Evolutionary conservation across 768 basidiomycete species (phyloP), one percentile per base, ranked within the genome.

Genomic region (Sporobolomyces pararoseus): DNA sequence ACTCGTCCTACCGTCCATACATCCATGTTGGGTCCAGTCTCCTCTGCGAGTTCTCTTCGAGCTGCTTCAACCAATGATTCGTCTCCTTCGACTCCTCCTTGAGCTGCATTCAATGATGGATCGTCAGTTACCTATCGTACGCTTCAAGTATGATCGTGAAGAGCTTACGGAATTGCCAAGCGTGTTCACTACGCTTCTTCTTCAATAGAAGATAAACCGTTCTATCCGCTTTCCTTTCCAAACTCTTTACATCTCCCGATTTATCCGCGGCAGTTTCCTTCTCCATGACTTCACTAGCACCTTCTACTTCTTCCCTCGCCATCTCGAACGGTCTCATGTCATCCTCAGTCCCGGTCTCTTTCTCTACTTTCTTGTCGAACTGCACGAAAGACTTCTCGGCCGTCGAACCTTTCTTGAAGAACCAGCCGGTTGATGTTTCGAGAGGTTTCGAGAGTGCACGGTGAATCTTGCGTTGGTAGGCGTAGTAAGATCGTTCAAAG

Each of bases 1-100:
- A 88, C 89, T 62, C 88, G 85, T 60, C 90, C 86, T n/a, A 95
- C 91, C 70, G 94, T 82, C 94, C 95, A 98, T 17, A 87, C 87
- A 76, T 98, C 93, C 88, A 98, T 91, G 60, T 86, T 81, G 50
- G 83, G 81, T 14, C 93, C 93, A 71, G 89, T 90, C 77, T 88
- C 85, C 4, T 85, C 84, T 55, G 82, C 80, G 27, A 97, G 82
- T 68, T 88, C 85, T 57, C 87, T 83, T 61, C 86, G 83, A 6
- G 91, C 91, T 46, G 91, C 87, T 88, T 92, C 66, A 1, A 74
- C 49, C 29, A 76, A 65, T n/a, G 34, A 68, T 65, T 70, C 69
- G 65, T 55, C 72, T 21, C 27, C 62, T 27, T 71, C 59, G 31
- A 74, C 71, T 13, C 64, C 71, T 29, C 75, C 73, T 75, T 77